Conservation (phyloP, 441 rosid genomes). For the Mallotus japonicus region DNA sequence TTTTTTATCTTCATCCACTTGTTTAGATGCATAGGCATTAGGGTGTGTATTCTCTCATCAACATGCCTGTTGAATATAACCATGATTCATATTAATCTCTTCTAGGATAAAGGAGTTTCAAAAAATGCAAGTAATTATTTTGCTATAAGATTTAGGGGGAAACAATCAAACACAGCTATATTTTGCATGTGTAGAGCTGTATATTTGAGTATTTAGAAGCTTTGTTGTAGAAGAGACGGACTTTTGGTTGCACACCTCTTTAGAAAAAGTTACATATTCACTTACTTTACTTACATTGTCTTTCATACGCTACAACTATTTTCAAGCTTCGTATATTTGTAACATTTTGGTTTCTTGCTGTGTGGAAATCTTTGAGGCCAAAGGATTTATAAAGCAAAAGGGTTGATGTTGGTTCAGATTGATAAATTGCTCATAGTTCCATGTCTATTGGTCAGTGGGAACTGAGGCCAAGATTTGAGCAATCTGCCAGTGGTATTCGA, state of each 20-base stretch:
- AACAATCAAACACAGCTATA: not conserved
- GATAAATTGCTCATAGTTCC: slow-evolving; percentile 1
- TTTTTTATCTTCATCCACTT: not conserved
- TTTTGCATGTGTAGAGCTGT: not conserved
- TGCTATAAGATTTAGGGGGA: not conserved
- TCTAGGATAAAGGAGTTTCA: not conserved
- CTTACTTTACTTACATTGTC: not conserved
- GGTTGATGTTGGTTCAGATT: slow-evolving; percentile 56
- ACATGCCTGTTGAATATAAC: not conserved
- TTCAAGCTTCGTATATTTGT: not conserved
- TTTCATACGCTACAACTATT: not conserved
- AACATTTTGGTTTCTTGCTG: slow-evolving; percentile 8
- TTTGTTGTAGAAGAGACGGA: not conserved
- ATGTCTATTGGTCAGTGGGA: not conserved
- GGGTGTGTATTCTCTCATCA: not conserved
- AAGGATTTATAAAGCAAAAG: slow-evolving; percentile 55
- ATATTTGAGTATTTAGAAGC: not conserved
- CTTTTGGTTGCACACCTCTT: not conserved
- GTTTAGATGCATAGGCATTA: not conserved
- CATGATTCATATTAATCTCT: not conserved
- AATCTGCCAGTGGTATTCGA: not conserved
- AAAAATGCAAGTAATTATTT: too few species aligned
- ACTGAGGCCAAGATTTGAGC: not conserved
- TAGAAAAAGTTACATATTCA: not conserved
- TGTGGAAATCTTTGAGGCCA: slow-evolving; percentile 68